Evolutionary conservation across 768 basidiomycete genomes (phyloP), one percentile per base, ranked within the genome.

Genomic region (Pisolithus sp.): DNA sequence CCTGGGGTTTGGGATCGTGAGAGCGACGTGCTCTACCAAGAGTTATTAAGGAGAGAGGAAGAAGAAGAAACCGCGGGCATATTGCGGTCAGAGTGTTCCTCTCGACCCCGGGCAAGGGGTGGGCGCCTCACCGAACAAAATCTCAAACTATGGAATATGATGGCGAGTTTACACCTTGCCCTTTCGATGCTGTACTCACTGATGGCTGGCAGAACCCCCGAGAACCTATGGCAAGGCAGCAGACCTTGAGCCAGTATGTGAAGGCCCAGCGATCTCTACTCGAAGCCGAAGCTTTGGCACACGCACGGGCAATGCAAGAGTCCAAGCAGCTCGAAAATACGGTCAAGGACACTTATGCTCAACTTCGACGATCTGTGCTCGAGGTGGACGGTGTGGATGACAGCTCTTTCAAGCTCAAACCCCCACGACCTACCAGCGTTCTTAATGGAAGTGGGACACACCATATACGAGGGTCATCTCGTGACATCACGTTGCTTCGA

Each of bases 1-100:
- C 82, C 85, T 9, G 91, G 93, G 1, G 79, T 88, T 7, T 99
- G 96, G 96, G 91, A 89, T 0, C 78, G 96, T 37, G 86, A 86
- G 56, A 93, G 91, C 62, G 95, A 99, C 63, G 81, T 76, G 10
- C 72, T 79, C 28, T 95, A 79, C 51, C 81, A 89, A 37, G 94
- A 98, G 38, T 71, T 94, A 21, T 72, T 84, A 54, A 71, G 75
- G 53, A 74, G 83, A 56, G 93, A 94, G 60, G 70, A 74, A 31
- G 86, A 89, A 46, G 89, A 89, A 50, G 82, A 82, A 57, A 71
- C 68, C 0, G 68, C 69, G 5, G 82, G 83, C 15, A 56, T 75
- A 7, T 59, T 77, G 6, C 55, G 67, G 53, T 73, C 71, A 53
- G 82, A 82, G 58, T 74, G 78, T 77, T 72, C 74, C 73, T 26